phyloP scores from a whole-genome alignment of 2,329 filamentous ascomycete species.

The Hansfordia pulvinata region DNA sequence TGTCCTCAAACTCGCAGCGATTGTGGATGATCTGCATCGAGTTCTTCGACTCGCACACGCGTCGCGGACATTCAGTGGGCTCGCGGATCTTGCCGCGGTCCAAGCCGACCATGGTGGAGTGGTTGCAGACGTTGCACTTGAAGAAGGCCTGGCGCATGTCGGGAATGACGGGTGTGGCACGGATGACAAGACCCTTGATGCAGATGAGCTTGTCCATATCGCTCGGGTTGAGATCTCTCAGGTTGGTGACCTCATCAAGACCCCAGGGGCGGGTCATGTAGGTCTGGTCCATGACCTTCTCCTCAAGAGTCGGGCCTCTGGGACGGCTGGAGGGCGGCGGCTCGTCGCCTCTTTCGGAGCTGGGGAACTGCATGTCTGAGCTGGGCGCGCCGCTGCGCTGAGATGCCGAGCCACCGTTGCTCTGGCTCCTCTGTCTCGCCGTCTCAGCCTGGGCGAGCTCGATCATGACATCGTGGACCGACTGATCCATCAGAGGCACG shows the following conservation, averaged over 20 bases:
- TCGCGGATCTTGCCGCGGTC: constrained; percentile 95
- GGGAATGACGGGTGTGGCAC: constrained; percentile 89
- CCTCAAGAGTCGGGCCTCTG: constrained; percentile 49
- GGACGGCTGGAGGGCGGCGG: constrained; percentile 25
- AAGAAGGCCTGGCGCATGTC: constrained; percentile 99
- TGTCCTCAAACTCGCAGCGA: constrained; percentile 85
- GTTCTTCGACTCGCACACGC: constrained; percentile 71
- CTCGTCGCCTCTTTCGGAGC: constrained; percentile 57
- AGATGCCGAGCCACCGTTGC: constrained; percentile 23
- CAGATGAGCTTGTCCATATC: constrained; percentile 94
- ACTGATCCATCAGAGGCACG: constrained; percentile 90
- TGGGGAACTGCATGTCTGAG: constrained; percentile 65
- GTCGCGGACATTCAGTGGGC: constrained; percentile 77
- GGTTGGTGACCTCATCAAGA: constrained; percentile 73
- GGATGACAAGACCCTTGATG: constrained; percentile 91
- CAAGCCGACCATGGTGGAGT: constrained; percentile 80
- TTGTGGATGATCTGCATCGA: constrained; percentile 99
- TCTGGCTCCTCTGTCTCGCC: constrained; percentile 43
- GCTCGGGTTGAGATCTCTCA: constrained; percentile 86
- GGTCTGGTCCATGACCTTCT: constrained; percentile 64
- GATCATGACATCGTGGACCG: constrained; percentile 83
- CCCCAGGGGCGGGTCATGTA: constrained; percentile 88
- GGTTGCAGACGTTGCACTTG: constrained; percentile 84
- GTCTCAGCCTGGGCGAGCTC: constrained; percentile 76
- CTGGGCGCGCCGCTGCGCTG: constrained; percentile 46